Base-by-base conservation (phyloP, 108 stramenopile species). In the Nitzschia sp. region DNA sequence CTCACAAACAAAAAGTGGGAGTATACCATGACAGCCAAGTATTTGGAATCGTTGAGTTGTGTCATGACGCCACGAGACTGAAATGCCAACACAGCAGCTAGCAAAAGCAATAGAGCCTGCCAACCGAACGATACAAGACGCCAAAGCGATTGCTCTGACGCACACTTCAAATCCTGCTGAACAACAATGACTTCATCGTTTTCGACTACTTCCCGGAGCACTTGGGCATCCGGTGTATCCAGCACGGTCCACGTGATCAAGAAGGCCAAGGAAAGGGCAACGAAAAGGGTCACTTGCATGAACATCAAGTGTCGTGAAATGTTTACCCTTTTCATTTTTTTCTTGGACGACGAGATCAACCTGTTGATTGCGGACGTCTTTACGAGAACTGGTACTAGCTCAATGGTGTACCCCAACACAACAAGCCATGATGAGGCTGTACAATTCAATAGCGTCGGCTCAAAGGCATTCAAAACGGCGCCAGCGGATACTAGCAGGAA, bases 1-100 rank as follows among this genome's bases (percentile, higher is more conserved):
- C 26, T 10, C 52, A 73, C 56, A 52, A 78, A 78, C 37, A 78
- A 20, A 52, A 73, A 78, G 37, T 78, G 71, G n/a, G 72, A 73
- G 41, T 78, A 78, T 8, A 78, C 51, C 71, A 78, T 63, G 17
- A 55, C 25, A 25, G 53, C 77, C 17, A 78, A 54, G 11, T 22
- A 51, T n/a, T 54, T 66, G 3, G 71, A 73, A 14, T 78, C 77
- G 56, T 78, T 73, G 25, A 78, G 50, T 12, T 66, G 71, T 62
- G 61, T 29, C 38, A 56, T 48, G 0, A 55, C 50, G 22, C 69
- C 22, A 22, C 77, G 40, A 15, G 77, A 65, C 50, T 78, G 77
- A 68, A 72, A 68, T 10, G 77, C 66, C 53, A 78, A 39, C 24
- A 73, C 65, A 0, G 72, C 63, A 38, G 70, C 70, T 7, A 63